These are phyloP conservation scores for Dictyostelium purpureum DNA, from an alignment of 78 protist genomes.

Conservation along the genomic window DNA sequence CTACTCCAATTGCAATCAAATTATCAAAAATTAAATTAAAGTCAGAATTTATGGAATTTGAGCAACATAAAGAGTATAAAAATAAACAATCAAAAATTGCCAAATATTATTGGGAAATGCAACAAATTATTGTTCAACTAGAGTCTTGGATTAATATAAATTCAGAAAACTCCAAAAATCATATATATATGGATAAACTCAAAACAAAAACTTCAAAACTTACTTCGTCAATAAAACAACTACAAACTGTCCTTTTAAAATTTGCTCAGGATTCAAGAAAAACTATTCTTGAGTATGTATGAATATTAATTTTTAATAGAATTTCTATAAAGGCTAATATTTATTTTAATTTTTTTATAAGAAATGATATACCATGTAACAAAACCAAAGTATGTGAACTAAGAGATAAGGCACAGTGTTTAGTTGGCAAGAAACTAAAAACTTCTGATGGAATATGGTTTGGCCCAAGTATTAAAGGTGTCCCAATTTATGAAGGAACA, in stretches of 20 bases:
- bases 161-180: too few relatives aligned
- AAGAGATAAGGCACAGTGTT: background rate
- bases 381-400: background rate
- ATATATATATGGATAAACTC: too few relatives aligned
- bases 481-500: constrained; percentile 5
- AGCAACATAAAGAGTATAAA: background rate
- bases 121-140: background rate
- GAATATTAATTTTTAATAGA: too few relatives aligned
- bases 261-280: background rate
- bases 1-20: background rate
- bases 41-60: too few relatives aligned
- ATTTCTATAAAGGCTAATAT: background rate
- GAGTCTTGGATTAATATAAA: background rate
- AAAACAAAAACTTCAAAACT: background rate
- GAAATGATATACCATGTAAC: background rate
- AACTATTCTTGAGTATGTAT: too few relatives aligned
- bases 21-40: background rate
- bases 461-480: constrained; percentile 5
- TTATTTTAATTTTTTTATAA: background rate
- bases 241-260: background rate
- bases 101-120: background rate
- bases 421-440: background rate
- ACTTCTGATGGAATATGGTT: constrained; percentile 1
- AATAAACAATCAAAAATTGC: background rate
- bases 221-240: background rate